phyloP scores from a whole-genome alignment of 2,329 filamentous ascomycete genomes.

The Colletotrichum scovillei region DNA sequence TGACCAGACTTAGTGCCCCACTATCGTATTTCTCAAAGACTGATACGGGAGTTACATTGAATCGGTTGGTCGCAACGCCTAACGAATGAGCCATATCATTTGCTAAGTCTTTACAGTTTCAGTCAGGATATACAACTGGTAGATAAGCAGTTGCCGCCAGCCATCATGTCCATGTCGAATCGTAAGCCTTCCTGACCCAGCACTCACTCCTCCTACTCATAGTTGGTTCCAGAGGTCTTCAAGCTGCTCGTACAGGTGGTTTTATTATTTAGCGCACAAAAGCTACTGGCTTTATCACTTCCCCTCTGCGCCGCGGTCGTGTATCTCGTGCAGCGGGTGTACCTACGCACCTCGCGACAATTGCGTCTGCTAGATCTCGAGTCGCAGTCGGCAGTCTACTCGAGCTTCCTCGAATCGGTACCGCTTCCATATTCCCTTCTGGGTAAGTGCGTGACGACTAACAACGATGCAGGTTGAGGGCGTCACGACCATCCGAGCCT shows the following conservation, averaged over 20 bases:
- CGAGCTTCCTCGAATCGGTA: constrained; percentile 55
- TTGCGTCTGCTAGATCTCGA: constrained; percentile 55
- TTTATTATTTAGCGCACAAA: constrained; percentile 8
- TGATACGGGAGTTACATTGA: constrained; percentile 36
- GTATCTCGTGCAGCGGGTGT: constrained; percentile 48
- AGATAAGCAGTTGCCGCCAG: constrained; percentile 32
- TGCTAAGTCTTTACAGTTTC: constrained; percentile 31
- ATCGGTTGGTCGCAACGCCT: constrained; percentile 16
- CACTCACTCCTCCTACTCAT: background rate
- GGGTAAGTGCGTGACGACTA: background rate
- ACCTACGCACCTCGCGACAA: constrained; percentile 56
- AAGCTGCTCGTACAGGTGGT: constrained; percentile 6
- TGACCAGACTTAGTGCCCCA: constrained; percentile 1
- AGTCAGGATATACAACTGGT: constrained; percentile 43
- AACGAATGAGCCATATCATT: too few species aligned
- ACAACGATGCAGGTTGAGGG: constrained; percentile 47
- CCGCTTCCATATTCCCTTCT: background rate
- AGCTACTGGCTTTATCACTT: constrained; percentile 40
- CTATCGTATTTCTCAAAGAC: constrained; percentile 39
- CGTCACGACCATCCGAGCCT: constrained; percentile 63
- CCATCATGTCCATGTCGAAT: constrained; percentile 3
- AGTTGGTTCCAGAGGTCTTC: constrained; percentile 4
- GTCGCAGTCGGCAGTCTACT: constrained; percentile 52
- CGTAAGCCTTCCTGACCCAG: background rate
- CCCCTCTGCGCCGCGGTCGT: constrained; percentile 40